Conservation (phyloP, 2,329 filamentous ascomycete species). For the Monosporascus sp. region DNA sequence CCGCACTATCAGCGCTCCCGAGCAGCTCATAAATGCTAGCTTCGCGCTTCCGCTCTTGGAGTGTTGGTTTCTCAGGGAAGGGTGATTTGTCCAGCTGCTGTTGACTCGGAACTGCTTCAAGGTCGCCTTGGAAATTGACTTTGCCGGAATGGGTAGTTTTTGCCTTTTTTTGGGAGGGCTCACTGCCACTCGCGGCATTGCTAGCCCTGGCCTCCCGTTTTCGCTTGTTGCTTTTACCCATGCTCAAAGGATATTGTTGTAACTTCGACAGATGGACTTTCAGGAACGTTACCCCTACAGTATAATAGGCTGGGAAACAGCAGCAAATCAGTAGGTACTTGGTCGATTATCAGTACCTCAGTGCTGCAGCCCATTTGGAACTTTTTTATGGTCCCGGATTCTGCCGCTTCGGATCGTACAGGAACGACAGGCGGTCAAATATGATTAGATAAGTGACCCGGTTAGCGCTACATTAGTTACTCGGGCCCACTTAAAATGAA, state of each 20-base stretch:
- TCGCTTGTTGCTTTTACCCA: constrained; percentile 35
- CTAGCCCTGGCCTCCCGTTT: constrained; percentile 34
- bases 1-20: constrained; percentile 51
- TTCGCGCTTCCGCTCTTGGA: constrained; percentile 53
- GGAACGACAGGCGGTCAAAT: background rate
- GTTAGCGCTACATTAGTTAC: too few relatives aligned
- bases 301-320: too few relatives aligned
- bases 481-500: too few relatives aligned
- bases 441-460: background rate
- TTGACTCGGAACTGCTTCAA: constrained; percentile 11
- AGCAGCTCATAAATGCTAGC: constrained; percentile 56
- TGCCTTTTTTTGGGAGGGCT: constrained; percentile 31
- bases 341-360: background rate
- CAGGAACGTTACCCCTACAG: too few relatives aligned
- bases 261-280: too few relatives aligned
- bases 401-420: background rate
- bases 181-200: constrained; percentile 12
- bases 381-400: background rate
- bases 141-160: constrained; percentile 25
- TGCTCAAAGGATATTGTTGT: constrained; percentile 13
- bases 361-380: background rate
- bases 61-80: constrained; percentile 48
- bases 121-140: background rate
- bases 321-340: background rate
- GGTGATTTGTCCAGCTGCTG: constrained; percentile 34